Percentiles rank a stretch among this genome's conserved stretches.
Evolutionary conservation across 2,329 filamentous ascomycete genomes (phyloP).

Genomic region (Phialemoniopsis sp.): DNA sequence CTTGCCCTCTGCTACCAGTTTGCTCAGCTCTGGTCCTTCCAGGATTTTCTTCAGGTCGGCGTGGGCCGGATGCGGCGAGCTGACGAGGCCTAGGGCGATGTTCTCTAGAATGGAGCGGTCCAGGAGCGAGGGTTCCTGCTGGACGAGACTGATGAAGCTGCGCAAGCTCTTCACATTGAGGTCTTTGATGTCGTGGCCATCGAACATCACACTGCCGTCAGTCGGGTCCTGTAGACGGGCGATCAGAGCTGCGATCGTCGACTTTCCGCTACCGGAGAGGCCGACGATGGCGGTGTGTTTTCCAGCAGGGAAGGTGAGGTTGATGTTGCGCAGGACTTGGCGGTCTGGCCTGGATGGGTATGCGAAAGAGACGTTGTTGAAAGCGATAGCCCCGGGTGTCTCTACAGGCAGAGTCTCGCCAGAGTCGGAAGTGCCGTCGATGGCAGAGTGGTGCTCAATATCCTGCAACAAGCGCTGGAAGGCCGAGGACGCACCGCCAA

Average conservation of each 20-base stretch:
- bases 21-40: slow-evolving; percentile 34
- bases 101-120: slow-evolving; percentile 34
- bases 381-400: slow-evolving; percentile 41
- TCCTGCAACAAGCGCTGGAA: slow-evolving; percentile 55
- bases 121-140: slow-evolving; percentile 25
- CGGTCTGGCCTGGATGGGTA: slow-evolving; percentile 38
- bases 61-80: slow-evolving; percentile 23
- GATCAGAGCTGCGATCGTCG: slow-evolving; percentile 41
- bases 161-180: slow-evolving; percentile 28
- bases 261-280: slow-evolving; percentile 49
- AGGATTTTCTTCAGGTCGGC: slow-evolving; percentile 30
- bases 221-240: slow-evolving; percentile 41
- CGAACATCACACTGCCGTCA: slow-evolving; percentile 29
- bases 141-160: slow-evolving; percentile 24
- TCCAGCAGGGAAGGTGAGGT: slow-evolving; percentile 31
- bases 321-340: slow-evolving; percentile 34
- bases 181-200: slow-evolving; percentile 26
- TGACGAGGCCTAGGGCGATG: slow-evolving; percentile 35
- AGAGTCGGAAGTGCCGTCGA: slow-evolving; percentile 33
- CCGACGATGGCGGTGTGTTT: slow-evolving; percentile 52
- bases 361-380: slow-evolving; percentile 37
- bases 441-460: slow-evolving; percentile 45
- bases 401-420: slow-evolving; percentile 37
- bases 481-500: slow-evolving; percentile 52
- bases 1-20: slow-evolving; percentile 31